phyloP scores from a whole-genome alignment of 75 land plant species.

The Isoetes taiwanensis region DNA sequence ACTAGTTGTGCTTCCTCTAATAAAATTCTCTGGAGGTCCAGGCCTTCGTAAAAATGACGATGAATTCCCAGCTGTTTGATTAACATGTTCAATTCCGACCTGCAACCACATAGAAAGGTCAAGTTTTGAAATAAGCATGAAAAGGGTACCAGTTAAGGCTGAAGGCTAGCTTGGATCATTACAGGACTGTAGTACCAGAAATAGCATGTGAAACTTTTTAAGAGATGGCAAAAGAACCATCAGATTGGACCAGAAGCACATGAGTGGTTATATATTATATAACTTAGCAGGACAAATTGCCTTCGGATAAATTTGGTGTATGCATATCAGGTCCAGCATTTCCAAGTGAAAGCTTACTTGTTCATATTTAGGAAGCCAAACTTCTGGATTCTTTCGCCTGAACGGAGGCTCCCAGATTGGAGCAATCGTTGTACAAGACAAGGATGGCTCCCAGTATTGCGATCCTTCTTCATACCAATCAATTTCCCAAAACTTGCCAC shows the following conservation, averaged over 20 bases:
- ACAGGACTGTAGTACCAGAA: no score
- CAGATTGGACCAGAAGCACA: neutral
- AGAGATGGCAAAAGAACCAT: neutral
- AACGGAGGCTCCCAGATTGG: conserved; percentile 90
- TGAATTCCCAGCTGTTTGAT: conserved; percentile 40
- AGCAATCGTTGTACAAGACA: conserved; percentile 43
- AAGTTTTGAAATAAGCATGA: neutral
- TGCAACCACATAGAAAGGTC: neutral
- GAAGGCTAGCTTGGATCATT: no score
- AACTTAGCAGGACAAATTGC: neutral
- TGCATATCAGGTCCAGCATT: no score
- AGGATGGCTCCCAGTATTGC: conserved; percentile 43
- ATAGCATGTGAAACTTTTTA: neutral
- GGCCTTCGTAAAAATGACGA: conserved; percentile 51
- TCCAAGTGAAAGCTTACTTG: conserved; percentile 13
- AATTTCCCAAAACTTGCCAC: conserved; percentile 84
- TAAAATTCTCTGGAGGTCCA: conserved; percentile 80
- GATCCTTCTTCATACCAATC: conserved; percentile 78
- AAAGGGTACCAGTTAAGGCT: neutral
- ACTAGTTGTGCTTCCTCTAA: conserved; percentile 74
- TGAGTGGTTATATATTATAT: neutral
- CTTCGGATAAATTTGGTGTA: no score
- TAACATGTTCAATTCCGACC: conserved; percentile 17
- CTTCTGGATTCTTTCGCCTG: conserved; percentile 32
- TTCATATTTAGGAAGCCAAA: conserved; percentile 36